Evolutionary conservation across 768 basidiomycete species (phyloP).

Genomic region (Rhizopogon sp.): DNA sequence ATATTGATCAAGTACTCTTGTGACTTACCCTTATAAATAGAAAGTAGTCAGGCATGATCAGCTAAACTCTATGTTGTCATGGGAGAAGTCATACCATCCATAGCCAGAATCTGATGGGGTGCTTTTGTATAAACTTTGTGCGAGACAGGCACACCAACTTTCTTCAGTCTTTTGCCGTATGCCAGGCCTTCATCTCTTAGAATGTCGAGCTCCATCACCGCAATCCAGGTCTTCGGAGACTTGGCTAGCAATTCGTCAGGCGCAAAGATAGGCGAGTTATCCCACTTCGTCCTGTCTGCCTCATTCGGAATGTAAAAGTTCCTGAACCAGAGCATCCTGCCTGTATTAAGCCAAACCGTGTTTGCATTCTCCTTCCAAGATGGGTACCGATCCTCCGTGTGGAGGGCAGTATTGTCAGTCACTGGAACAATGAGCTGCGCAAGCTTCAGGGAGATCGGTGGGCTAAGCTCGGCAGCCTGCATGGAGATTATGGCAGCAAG

Average conservation of each 20-base stretch:
- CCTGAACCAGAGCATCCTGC: constrained; percentile 72
- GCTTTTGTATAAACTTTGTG: constrained; percentile 55
- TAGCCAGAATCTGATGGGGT: constrained; percentile 70
- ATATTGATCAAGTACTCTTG: neutral
- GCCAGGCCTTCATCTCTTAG: constrained; percentile 62
- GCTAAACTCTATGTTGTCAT: neutral
- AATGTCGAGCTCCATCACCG: constrained; percentile 64
- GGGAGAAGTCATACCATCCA: constrained; percentile 52
- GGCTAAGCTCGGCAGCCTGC: constrained; percentile 47
- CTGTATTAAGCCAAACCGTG: constrained; percentile 57
- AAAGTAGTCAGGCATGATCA: neutral
- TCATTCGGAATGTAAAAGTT: constrained; percentile 62
- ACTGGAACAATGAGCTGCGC: constrained; percentile 73
- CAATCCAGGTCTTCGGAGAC: constrained; percentile 60
- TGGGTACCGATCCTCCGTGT: constrained; percentile 29
- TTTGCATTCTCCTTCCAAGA: constrained; percentile 59
- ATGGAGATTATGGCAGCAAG: constrained; percentile 64
- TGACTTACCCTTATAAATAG: constrained; percentile 17
- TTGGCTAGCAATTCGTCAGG: constrained; percentile 49
- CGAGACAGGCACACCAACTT: constrained; percentile 50
- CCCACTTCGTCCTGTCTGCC: constrained; percentile 59
- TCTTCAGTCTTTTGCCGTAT: constrained; percentile 54
- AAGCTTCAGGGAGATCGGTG: constrained; percentile 51
- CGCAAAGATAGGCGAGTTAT: constrained; percentile 68
- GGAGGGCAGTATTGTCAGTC: constrained; percentile 64